Base-by-base conservation (phyloP, 805 yeast species). In the Saccharomycopsis babjevae region DNA sequence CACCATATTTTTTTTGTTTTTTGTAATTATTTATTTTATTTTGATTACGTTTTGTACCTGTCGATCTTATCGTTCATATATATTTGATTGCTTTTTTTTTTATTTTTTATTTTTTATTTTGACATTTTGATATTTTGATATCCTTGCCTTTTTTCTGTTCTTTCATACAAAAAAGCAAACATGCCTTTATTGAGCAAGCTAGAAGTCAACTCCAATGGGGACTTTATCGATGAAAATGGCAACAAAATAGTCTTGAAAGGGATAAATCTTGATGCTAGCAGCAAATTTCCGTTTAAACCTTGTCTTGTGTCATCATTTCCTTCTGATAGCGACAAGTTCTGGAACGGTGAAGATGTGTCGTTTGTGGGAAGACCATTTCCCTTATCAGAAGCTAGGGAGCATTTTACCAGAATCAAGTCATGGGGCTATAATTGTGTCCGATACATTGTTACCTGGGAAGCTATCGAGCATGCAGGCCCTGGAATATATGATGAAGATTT, bases 391-490 rank as follows among this genome's bases (percentile, higher is more conserved):
- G 92, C 94, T 0, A 83, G 77, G 61, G 74, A 67, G 43, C 97
- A 92, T 70, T 75, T 92, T 52, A 74, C 71, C 11, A 76, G 96
- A 61, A 81, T 92, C 69, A 88, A 86, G 69, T 76, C 83, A 6
- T 81, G 92, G 82, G 97, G 97, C 1, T 89, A 80, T 72, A 92
- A 91, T 69, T 79, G 86, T 2, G 79, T 92, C 22, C 74, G 97
- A 61, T 88, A 84, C 69, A 74, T 90, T 20, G 76, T 88, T 57
- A 86, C 96, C 0, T 92, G 97, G 97, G 97, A 92, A 70, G 93
- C 97, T 0, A 68, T 92, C 8, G 97, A 92, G 71, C 97, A 92
- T 67, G 76, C 74, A 56, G 97, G 96, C 0, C 97, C 97, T 0
- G 94, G 88, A 0, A 71, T 71, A 10, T 92, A 91, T 69, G 97